Evolutionary conservation across 305 asterid genomes (phyloP).

Genomic region (Fraxinus floribunda): DNA sequence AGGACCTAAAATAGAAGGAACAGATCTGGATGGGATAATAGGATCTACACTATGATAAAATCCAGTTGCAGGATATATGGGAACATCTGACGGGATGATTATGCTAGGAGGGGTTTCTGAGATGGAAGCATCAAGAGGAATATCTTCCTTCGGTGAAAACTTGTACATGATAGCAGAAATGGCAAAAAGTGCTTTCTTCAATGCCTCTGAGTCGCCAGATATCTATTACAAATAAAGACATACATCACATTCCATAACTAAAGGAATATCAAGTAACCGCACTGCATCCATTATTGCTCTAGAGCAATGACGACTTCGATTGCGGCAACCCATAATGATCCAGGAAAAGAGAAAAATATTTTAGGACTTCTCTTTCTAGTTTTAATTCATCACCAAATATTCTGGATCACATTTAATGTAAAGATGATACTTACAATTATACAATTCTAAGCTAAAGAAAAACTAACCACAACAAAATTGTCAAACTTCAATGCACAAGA

Average conservation of each 20-base stretch:
- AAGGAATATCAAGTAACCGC: slow-evolving; percentile 13
- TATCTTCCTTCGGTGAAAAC: slow-evolving; percentile 74
- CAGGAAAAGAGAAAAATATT: not conserved
- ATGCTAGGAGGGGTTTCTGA: slow-evolving; percentile 82
- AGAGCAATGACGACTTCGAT: not conserved
- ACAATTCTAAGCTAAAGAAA: slow-evolving; percentile 1
- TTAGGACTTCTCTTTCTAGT: slow-evolving; percentile 1
- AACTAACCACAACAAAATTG: slow-evolving; percentile 86
- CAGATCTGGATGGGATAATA: slow-evolving; percentile 47
- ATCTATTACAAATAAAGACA: slow-evolving; percentile 47
- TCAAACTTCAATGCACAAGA: slow-evolving; percentile 85
- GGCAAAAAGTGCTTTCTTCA: slow-evolving; percentile 82
- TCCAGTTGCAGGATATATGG: slow-evolving; percentile 70
- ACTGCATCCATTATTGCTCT: not conserved
- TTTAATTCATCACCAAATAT: slow-evolving; percentile 12
- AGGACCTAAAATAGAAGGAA: slow-evolving; percentile 68
- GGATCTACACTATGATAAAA: slow-evolving; percentile 66
- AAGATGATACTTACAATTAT: not conserved
- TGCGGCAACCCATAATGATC: not conserved
- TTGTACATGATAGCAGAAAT: slow-evolving; percentile 89
- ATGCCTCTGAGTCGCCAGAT: slow-evolving; percentile 84
- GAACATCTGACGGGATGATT: slow-evolving; percentile 86
- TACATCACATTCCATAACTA: not conserved
- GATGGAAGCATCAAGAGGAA: slow-evolving; percentile 75
- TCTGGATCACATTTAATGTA: not conserved